Evolutionary conservation across 176 grass and related monocot species (phyloP), one percentile per base, ranked within the genome.

Genomic region (Oryza glaberrima): DNA sequence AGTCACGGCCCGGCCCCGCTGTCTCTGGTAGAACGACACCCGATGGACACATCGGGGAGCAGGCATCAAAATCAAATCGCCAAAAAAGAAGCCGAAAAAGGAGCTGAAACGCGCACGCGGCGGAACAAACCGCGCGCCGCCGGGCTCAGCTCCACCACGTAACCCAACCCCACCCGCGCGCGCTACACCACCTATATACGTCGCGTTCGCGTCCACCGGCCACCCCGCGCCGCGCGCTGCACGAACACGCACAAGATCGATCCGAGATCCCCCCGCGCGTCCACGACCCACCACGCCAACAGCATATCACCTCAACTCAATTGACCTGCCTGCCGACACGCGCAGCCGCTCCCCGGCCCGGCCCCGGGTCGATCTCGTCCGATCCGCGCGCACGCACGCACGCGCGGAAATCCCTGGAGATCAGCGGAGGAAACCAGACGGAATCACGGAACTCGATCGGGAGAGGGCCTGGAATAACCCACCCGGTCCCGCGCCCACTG

Each of bases 41-140:
- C 60, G 3, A 12, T 69, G 25, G 84, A 69, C 84, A 82, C 73
- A 22, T 6, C 79, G 67, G 67, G 67, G 73, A 23, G 66, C 54
- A 56, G 34, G 73, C 73, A 36, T 15, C 34, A 1, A 30, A 58
- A 72, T 72, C 78, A 16, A 11, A 63, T 63, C 58, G 58, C 58
- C 26, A 15, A 0, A 6, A 3, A 52, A 41, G 7, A 41, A 41
- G 58, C 58, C 26, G 11, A 0, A 6, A 3, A 52, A 32, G 10
- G 16, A 49, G 25, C 26, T 23, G 1, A 1, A 58, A n/a, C 88
- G 83, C 72, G 70, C 88, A 65, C 36, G 16, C 71, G 17, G 17
- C 70, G 77, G 86, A 82, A 45, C 86, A 63, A 63, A 63, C 58
- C 74, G 63, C 46, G 70, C 76, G 82, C 87, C 76, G 81, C 76